Evolutionary conservation across 2,329 filamentous ascomycete species (phyloP), one percentile per base, ranked within the genome.

Genomic region (Diaporthe sp.): DNA sequence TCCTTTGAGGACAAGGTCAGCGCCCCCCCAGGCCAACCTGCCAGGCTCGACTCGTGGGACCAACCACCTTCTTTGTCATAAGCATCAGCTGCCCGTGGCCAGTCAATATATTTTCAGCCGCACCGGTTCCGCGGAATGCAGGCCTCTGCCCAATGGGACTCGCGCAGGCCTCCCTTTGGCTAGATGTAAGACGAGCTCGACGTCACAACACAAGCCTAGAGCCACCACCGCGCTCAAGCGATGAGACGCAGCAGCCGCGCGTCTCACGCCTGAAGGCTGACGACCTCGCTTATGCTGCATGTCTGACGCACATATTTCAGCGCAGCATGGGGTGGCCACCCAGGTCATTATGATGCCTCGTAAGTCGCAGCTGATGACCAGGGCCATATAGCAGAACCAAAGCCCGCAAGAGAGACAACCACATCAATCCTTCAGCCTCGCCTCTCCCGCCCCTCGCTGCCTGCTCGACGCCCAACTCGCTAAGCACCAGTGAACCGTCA

Each of bases 221-320:
- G 25, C 15, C 28, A 31, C 15, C 55, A 57, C 28, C 22, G 15
- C 13, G 34, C 25, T 65, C 25, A 31, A 12, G 61, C 42, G 28
- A 67, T 34, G 62, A 68, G 65, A 68, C 65, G 65, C 65, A 53
- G 46, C 65, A 68, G 65, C 65, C 65, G 65, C 65, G 65, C 65
- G 65, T 68, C 49, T 53, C 65, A 49, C 65, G n/a, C 65, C 61
- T 31, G 17, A n/a, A 17, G 3, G 65, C 65, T 68, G 65, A 53
- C 65, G 65, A 53, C 65, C 65, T 68, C 65, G 65, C 46, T 68
- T 68, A 53, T 53, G 62, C 62, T 49, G 62, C 31, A 51, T n/a
- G 62, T 68, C 62, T 51, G 62, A 68, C 62, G 44, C 44, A 37
- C 62, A 51, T 28, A n/a, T 51, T 51, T 53, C 44, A 68, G 65